Base-by-base conservation (phyloP, 768 basidiomycete species). In the Mycena latifolia region DNA sequence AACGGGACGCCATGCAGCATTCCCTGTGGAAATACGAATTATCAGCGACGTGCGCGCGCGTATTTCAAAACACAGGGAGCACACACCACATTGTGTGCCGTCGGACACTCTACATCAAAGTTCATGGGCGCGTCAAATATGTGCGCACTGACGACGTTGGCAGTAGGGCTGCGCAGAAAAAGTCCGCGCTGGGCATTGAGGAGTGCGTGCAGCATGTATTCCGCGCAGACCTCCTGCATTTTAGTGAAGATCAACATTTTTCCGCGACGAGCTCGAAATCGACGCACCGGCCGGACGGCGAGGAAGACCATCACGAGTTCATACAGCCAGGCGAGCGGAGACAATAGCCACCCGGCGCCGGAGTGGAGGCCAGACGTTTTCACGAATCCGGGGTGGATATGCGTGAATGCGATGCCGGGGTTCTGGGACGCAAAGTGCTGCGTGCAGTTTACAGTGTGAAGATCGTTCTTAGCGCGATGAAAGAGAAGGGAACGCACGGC, bases 311-410 rank as follows among this genome's bases (percentile, higher is more conserved):
- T 58, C 31, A 37, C 46, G 7, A 58, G 33, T 22, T 58, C 56
- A 20, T 58, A 58, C 17, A 57, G 25, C 52, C 55, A 50, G 24
- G 56, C 29, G 22, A 63, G 24, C 3, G 58, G 65, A 5, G 52
- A 39, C 2, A 55, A 35, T 2, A 67, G 61, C 53, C 55, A 53
- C 18, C 65, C 65, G 50, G 48, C 28, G 54, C 48, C 56, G n/a
- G 29, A 48, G 27, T 57, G 52, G 46, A 67, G 45, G n/a, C 69
- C 27, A 8, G 53, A 22, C 3, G 74, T 72, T 27, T 68, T 64
- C 20, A 76, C 74, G n/a, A 58, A 53, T 2, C 75, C 75, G 6
- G 75, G 75, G 50, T 58, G 70, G 9, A 67, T 65, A 62, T 76
- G 75, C 6, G 67, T 71, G 65, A 76, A 73, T 9, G 69, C 61